phyloP scores from a whole-genome alignment of 257 asterid genomes.

The Salvia splendens region DNA sequence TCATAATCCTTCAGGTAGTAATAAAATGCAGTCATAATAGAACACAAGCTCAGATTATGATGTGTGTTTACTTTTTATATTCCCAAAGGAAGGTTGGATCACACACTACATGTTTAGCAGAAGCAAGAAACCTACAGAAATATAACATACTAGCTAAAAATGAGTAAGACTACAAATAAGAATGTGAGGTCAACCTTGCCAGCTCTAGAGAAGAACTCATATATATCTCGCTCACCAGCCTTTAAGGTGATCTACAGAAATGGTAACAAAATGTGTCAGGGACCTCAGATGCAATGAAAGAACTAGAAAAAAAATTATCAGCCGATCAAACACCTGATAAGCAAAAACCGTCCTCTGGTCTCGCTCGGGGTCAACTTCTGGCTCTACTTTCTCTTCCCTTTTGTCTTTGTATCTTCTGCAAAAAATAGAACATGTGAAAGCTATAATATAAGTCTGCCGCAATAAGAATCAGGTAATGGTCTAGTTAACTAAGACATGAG shows the following conservation, averaged over 20 bases:
- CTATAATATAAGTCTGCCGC: slow-evolving; percentile 14
- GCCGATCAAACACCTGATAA: slow-evolving; percentile 58
- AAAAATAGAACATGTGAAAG: slow-evolving; percentile 21
- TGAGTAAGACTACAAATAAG: slow-evolving; percentile 12
- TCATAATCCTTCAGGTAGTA: not conserved
- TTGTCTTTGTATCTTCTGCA: slow-evolving; percentile 65
- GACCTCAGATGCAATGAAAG: slow-evolving; percentile 31
- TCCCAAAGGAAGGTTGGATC: slow-evolving; percentile 4
- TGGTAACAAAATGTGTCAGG: slow-evolving; percentile 32
- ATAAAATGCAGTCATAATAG: not conserved
- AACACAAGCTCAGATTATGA: too few relatives aligned
- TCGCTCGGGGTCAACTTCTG: slow-evolving; percentile 68
- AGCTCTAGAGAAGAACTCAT: slow-evolving; percentile 68
- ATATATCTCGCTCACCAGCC: slow-evolving; percentile 71
- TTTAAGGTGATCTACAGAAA: slow-evolving; percentile 55
- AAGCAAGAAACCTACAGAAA: slow-evolving; percentile 19
- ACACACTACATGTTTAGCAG: slow-evolving; percentile 15
- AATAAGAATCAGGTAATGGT: slow-evolving; percentile 14
- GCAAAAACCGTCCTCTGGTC: slow-evolving; percentile 80
- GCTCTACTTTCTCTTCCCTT: slow-evolving; percentile 56
- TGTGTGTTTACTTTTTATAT: not conserved
- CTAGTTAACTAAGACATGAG: slow-evolving; percentile 40
- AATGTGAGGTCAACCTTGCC: slow-evolving; percentile 58
- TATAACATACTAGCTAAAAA: slow-evolving; percentile 4
- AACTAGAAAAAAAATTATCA: slow-evolving; percentile 19